These are phyloP conservation scores for Sonneratia caseolaris DNA, from an alignment of 345 rosid species.

Conservation along the genomic window DNA sequence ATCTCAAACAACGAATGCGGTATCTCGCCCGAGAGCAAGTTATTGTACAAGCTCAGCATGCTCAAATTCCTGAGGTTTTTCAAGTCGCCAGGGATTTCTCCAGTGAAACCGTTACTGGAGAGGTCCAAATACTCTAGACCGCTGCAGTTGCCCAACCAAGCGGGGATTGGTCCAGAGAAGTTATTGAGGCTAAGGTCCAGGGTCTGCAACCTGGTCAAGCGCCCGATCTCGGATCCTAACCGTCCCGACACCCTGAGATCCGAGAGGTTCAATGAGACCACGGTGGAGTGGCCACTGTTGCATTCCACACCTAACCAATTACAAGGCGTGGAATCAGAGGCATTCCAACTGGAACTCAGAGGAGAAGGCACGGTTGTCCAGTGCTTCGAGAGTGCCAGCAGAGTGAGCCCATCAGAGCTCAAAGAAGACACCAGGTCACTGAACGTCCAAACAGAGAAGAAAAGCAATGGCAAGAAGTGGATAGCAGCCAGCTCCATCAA, in stretches of 20 bases:
- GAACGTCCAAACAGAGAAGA: conserved; percentile 3
- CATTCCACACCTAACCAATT: conserved; percentile 55
- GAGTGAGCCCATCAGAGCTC: conserved; percentile 39
- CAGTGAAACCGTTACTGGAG: conserved; percentile 42
- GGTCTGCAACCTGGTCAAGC: conserved; percentile 24
- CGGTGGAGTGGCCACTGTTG: conserved; percentile 19
- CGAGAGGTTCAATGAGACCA: conserved; percentile 38
- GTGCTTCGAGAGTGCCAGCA: conserved; percentile 40
- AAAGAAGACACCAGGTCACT: conserved; percentile 18
- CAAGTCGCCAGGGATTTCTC: conserved; percentile 36
- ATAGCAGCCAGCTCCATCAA: conserved; percentile 11
- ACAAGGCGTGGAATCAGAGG: conserved; percentile 45
- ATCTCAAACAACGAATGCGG: conserved; percentile 47
- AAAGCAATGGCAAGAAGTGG: conserved; percentile 11
- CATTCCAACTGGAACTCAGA: conserved; percentile 41
- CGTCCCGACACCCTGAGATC: conserved; percentile 40
- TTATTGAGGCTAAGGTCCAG: conserved; percentile 45
- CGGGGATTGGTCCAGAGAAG: conserved; percentile 45
- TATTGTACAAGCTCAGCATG: conserved; percentile 26
- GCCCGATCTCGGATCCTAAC: conserved; percentile 44
- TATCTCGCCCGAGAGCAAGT: conserved; percentile 45
- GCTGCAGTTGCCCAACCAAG: conserved; percentile 40
- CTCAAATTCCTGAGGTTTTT: conserved; percentile 26
- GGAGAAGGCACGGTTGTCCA: conserved; percentile 35
- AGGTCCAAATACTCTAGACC: conserved; percentile 41